Conservation (phyloP, 352 stramenopile genomes). For the Peronospora belbahrii region DNA sequence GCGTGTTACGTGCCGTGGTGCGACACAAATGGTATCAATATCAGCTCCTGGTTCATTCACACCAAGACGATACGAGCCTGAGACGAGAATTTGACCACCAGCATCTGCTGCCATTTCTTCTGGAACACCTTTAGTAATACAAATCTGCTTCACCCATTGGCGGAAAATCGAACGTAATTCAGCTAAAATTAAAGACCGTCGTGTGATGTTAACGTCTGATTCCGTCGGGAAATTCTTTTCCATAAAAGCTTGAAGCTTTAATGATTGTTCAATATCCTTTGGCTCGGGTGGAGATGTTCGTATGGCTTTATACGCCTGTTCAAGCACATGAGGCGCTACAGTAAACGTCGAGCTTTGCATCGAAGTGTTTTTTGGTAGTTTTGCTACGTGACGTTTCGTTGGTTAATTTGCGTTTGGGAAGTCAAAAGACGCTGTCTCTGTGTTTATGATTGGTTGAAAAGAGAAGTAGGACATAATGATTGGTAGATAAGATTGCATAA, state of each 20-base stretch:
- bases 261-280: slow-evolving; percentile 78
- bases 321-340: slow-evolving; percentile 65
- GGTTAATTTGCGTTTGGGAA: slow-evolving; percentile 17
- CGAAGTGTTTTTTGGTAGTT: not conserved
- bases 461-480: too few relatives aligned
- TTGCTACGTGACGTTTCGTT: not conserved
- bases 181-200: slow-evolving; percentile 76
- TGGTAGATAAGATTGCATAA: not conserved
- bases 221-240: slow-evolving; percentile 74
- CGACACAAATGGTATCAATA: slow-evolving; percentile 97
- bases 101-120: slow-evolving; percentile 82
- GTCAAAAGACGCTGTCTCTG: slow-evolving; percentile 11
- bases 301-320: slow-evolving; percentile 87
- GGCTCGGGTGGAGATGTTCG: slow-evolving; percentile 75
- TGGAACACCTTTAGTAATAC: slow-evolving; percentile 71
- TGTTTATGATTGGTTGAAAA: slow-evolving; percentile 18
- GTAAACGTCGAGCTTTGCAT: slow-evolving; percentile 67
- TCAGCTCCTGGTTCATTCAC: slow-evolving; percentile 96
- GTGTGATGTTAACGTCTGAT: slow-evolving; percentile 71
- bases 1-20: slow-evolving; percentile 90
- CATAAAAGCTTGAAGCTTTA: slow-evolving; percentile 79
- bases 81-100: slow-evolving; percentile 85
- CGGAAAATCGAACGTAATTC: slow-evolving; percentile 81
- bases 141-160: slow-evolving; percentile 81
- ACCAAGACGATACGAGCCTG: slow-evolving; percentile 91